Evolutionary conservation across 148 eudicot species (phyloP).

Genomic region (Amaranthus hypochondriacus): DNA sequence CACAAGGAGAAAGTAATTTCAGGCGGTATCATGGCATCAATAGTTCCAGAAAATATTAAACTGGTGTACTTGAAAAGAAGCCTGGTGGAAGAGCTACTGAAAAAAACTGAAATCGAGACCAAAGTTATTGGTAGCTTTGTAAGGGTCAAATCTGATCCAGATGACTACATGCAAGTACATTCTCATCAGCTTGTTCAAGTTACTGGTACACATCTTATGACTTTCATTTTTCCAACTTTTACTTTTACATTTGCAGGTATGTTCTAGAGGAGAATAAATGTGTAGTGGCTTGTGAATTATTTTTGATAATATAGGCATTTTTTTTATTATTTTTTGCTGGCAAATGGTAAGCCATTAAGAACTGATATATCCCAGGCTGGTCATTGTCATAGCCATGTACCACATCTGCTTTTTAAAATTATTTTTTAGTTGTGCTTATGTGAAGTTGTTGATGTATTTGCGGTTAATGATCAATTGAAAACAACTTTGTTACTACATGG

Average conservation of each 20-base stretch:
- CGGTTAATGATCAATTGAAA: too few species aligned
- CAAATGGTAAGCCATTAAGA: too few species aligned
- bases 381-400: too few species aligned
- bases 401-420: too few species aligned
- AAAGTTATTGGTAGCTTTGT: conserved; percentile 29
- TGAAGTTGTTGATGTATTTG: too few species aligned
- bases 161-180: conserved; percentile 22
- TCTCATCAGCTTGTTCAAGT: conserved; percentile 34
- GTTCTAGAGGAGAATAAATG: background rate
- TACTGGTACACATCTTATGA: conserved; percentile 22
- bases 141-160: conserved; percentile 32
- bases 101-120: conserved; percentile 14
- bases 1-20: conserved; percentile 5
- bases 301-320: background rate
- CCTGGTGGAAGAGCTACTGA: conserved; percentile 22
- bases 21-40: conserved; percentile 20
- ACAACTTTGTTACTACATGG: too few species aligned
- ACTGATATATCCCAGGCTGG: too few species aligned
- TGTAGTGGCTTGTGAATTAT: background rate
- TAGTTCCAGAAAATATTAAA: conserved; percentile 26
- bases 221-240: background rate
- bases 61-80: conserved; percentile 27
- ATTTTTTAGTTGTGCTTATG: too few species aligned
- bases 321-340: background rate
- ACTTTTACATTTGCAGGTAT: background rate